These are phyloP conservation scores for Rhodamnia argentea DNA, from an alignment of 345 rosid genomes.

Conservation along the genomic window DNA sequence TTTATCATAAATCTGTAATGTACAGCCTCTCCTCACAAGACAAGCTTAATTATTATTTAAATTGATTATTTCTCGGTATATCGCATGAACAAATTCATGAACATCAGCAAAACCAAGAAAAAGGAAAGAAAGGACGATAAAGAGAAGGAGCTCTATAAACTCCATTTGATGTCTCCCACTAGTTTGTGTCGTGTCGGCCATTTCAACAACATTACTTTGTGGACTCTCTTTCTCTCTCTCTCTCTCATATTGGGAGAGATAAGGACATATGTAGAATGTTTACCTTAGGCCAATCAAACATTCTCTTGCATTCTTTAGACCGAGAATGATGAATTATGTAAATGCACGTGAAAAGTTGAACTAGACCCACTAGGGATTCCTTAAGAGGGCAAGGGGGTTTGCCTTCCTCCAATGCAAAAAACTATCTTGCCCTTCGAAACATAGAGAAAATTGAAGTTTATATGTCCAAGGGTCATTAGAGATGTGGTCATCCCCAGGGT, in stretches of 20 bases:
- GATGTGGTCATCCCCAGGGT: not conserved
- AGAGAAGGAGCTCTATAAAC: not conserved
- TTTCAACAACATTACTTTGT: slow-evolving; percentile 14
- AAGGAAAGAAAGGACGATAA: not conserved
- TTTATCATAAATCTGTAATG: not conserved
- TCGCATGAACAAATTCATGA: not conserved
- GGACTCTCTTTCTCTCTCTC: not conserved
- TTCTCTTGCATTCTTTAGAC: not conserved
- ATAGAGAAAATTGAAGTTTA: not conserved
- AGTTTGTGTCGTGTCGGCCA: slow-evolving; percentile 31
- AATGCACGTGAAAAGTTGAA: not conserved
- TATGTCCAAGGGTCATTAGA: not conserved
- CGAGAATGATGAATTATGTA: not conserved
- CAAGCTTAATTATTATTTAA: not conserved
- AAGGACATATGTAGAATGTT: not conserved
- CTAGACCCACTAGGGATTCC: not conserved
- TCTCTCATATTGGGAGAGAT: not conserved
- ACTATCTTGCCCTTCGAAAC: not conserved
- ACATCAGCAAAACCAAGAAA: not conserved
- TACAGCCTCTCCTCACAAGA: not conserved
- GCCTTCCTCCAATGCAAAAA: not conserved
- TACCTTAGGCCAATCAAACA: not conserved
- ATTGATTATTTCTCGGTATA: not conserved
- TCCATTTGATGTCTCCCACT: slow-evolving; percentile 27
- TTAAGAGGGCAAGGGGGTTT: not conserved